These are phyloP conservation scores for Carex sylvatica DNA, from an alignment of 202 grass and related monocot genomes.

Conservation along the genomic window DNA sequence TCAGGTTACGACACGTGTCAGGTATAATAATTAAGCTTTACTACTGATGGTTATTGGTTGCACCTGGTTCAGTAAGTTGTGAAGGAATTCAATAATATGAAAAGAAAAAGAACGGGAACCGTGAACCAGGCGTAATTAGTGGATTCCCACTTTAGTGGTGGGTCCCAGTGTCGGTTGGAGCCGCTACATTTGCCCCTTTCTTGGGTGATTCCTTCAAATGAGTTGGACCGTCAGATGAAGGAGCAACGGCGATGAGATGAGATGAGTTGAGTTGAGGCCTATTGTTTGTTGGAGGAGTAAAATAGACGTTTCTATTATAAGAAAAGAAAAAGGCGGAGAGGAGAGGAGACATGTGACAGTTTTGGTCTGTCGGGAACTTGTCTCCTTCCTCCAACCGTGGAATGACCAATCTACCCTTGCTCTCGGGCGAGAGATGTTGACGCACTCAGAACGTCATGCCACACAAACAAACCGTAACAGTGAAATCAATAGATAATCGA, in stretches of 20 bases:
- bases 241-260: not conserved
- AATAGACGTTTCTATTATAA: not conserved
- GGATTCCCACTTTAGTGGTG: not conserved
- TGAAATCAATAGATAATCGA: no score
- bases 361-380: slow-evolving; percentile 50
- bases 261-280: not conserved
- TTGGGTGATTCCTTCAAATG: not conserved
- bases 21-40: not conserved
- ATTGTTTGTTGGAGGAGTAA: not conserved
- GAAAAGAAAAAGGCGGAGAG: not conserved
- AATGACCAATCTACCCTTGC: no score
- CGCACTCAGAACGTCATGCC: no score
- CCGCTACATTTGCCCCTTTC: not conserved
- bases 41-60: not conserved
- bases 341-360: slow-evolving; percentile 30
- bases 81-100: not conserved
- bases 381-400: not conserved
- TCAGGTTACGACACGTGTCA: not conserved
- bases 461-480: no score
- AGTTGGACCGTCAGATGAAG: not conserved
- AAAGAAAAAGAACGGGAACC: not conserved
- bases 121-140: not conserved
- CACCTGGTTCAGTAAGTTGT: not conserved
- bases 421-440: no score
- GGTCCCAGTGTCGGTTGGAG: slow-evolving; percentile 25